Evolutionary conservation across 208 protist genomes (phyloP), one percentile per base, ranked within the genome.

Genomic region (Trypanosoma lewisi): DNA sequence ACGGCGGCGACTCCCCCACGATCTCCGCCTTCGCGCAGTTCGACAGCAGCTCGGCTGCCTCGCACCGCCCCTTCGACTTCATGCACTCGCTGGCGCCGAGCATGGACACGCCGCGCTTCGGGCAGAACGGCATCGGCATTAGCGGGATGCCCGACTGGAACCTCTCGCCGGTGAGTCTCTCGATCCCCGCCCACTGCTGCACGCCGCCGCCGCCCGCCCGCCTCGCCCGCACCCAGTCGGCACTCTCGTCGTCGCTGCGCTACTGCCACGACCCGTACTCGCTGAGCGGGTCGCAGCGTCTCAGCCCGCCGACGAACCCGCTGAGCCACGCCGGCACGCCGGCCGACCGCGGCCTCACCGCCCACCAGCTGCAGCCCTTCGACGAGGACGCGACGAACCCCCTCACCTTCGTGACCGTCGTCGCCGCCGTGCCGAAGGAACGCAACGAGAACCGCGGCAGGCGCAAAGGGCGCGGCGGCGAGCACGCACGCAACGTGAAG

Each of bases 241-340:
- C 42, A 7, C 0, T 44, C 4, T 58, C 50, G 6, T 25, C 48
- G 1, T 67, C 51, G 27, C 60, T 57, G 33, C 50, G 51, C 16
- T 67, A 67, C 23, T 41, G 50, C 25, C 69, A 75, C 33, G 61
- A 75, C 47, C 69, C 69, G 21, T 75, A 75, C 55, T 75, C 69
- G 3, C 60, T 66, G 17, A 59, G 58, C 44, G 49, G 60, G 6
- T 69, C 69, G 0, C 61, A 67, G 39, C 61, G 51, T 1, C 25
- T 67, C 8, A 58, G 61, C 12, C 39, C 61, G 41, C 50, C 45
- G 61, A 52, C 61, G 16, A 28, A 41, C 19, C 51, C 34, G 1
- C 14, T 21, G 0, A 58, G 27, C 34, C 2, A 58, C n/a, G 11
- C 39, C 7, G 28, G n/a, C 2, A 33, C 61, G 6, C 61, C 49